Percentiles rank a stretch among this genome's conserved stretches.
These are phyloP conservation scores for Epichloe glyceriae DNA, from an alignment of 2,329 filamentous ascomycete species.

Conservation along the genomic window DNA sequence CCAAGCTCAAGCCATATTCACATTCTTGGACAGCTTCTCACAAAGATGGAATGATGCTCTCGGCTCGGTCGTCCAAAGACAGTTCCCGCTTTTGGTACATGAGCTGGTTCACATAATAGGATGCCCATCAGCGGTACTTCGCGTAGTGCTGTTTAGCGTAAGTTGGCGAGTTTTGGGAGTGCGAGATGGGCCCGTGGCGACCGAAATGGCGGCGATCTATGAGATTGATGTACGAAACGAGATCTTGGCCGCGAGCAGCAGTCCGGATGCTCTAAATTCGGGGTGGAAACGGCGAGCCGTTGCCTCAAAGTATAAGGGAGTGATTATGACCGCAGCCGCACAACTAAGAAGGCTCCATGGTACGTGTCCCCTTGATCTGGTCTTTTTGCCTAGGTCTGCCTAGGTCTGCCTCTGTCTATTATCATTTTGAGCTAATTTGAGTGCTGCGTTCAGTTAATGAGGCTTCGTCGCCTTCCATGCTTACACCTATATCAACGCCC, in stretches of 20 bases:
- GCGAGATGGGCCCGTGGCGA: neutral
- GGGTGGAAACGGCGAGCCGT: neutral
- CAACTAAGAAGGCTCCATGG: neutral
- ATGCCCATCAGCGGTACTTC: conserved; percentile 15
- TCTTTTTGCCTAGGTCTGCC: neutral
- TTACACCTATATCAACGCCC: neutral
- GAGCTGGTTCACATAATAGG: conserved; percentile 13
- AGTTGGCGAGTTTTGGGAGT: conserved; percentile 15
- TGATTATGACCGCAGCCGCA: neutral
- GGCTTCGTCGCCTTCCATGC: neutral
- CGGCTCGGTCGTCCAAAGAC: conserved; percentile 7
- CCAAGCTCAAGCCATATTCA: conserved; percentile 5
- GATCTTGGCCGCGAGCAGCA: neutral
- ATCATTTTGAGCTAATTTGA: neutral
- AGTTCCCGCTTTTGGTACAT: conserved; percentile 16
- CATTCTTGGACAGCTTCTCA: conserved; percentile 14
- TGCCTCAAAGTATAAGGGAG: neutral
- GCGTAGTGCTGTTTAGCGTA: conserved; percentile 17
- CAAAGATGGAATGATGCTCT: conserved; percentile 11
- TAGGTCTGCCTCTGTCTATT: neutral
- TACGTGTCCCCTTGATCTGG: neutral
- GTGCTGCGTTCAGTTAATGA: neutral
- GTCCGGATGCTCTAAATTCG: neutral
- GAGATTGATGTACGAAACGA: neutral
- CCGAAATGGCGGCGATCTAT: neutral